phyloP scores from a whole-genome alignment of 2,329 filamentous ascomycete genomes.

The Tolypocladium tundrense region DNA sequence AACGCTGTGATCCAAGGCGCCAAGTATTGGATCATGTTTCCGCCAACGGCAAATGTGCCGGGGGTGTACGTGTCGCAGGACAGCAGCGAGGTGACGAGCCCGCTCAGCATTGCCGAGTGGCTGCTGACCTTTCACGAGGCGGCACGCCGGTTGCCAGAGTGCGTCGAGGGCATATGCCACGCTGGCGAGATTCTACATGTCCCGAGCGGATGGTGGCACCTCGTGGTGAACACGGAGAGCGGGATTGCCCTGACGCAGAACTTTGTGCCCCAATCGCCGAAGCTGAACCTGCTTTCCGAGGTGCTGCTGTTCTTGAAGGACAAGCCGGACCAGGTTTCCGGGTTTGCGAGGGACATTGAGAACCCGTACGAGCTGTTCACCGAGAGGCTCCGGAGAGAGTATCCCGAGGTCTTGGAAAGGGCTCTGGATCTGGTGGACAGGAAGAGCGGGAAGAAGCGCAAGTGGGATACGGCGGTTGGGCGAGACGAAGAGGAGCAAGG shows the following conservation, averaged over 20 bases:
- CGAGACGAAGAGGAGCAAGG: slow-evolving; percentile 21
- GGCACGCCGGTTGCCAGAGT: slow-evolving; percentile 65
- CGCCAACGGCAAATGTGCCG: slow-evolving; percentile 65
- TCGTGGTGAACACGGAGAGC: slow-evolving; percentile 80
- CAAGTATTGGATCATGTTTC: slow-evolving; percentile 99
- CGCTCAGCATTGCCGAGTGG: slow-evolving; percentile 95
- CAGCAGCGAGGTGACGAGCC: slow-evolving; percentile 85
- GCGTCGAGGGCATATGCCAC: slow-evolving; percentile 73
- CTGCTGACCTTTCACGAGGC: slow-evolving; percentile 80
- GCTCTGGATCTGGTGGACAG: slow-evolving; percentile 56
- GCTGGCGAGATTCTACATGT: slow-evolving; percentile 86
- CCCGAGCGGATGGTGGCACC: slow-evolving; percentile 92
- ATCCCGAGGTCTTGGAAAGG: slow-evolving; percentile 58
- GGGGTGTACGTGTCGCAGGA: slow-evolving; percentile 86
- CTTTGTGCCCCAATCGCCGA: slow-evolving; percentile 63
- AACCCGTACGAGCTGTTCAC: slow-evolving; percentile 71
- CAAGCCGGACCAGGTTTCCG: slow-evolving; percentile 76
- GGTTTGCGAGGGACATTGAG: slow-evolving; percentile 62
- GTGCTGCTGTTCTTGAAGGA: slow-evolving; percentile 74
- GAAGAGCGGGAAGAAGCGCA: slow-evolving; percentile 61
- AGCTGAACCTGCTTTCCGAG: slow-evolving; percentile 50
- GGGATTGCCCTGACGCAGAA: slow-evolving; percentile 92
- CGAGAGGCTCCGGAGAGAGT: slow-evolving; percentile 48
- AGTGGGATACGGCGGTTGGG: slow-evolving; percentile 70
- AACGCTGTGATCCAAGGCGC: slow-evolving; percentile 83